These are phyloP conservation scores for Gonapodya sp. DNA, from an alignment of 192 early-diverging fungal species.

Conservation along the genomic window DNA sequence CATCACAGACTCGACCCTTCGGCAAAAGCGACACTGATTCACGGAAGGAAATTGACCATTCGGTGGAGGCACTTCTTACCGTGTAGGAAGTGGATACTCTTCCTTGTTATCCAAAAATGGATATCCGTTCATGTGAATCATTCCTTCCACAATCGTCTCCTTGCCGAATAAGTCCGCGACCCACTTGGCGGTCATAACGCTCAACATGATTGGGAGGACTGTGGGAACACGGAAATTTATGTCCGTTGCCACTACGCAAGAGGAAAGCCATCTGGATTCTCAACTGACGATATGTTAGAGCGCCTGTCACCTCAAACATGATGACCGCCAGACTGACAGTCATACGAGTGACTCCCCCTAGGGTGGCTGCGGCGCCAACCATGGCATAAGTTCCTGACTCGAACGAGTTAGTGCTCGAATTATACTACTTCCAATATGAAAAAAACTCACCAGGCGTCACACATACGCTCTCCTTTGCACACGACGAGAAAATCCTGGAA, in stretches of 20 bases:
- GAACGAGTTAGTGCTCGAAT: background rate
- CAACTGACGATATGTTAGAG: conserved; percentile 84
- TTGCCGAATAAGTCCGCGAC: conserved; percentile 62
- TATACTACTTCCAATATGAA: background rate
- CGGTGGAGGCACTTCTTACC: conserved; percentile 22
- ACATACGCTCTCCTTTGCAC: conserved; percentile 20
- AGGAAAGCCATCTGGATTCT: conserved; percentile 47
- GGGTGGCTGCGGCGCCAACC: conserved; percentile 81
- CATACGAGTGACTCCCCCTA: conserved; percentile 84
- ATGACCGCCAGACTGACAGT: conserved; percentile 90
- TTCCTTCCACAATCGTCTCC: conserved; percentile 68
- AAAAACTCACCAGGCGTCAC: conserved; percentile 15
- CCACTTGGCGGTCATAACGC: conserved; percentile 34
- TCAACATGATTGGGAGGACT: conserved; percentile 18
- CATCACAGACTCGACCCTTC: conserved; percentile 28
- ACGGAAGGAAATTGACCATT: conserved; percentile 33
- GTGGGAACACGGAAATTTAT: conserved; percentile 41
- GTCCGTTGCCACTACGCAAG: conserved; percentile 57
- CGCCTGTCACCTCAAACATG: conserved; percentile 98
- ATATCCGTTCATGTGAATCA: conserved; percentile 65
- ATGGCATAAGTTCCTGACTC: conserved; percentile 93
- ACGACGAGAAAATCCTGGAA: conserved; percentile 31
- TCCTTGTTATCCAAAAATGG: conserved; percentile 65
- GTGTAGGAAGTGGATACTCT: conserved; percentile 50
- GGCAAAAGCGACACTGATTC: background rate